Base-by-base conservation (phyloP, 1,284 basidiomycete genomes). In the Microbotryomycetes sp. region DNA sequence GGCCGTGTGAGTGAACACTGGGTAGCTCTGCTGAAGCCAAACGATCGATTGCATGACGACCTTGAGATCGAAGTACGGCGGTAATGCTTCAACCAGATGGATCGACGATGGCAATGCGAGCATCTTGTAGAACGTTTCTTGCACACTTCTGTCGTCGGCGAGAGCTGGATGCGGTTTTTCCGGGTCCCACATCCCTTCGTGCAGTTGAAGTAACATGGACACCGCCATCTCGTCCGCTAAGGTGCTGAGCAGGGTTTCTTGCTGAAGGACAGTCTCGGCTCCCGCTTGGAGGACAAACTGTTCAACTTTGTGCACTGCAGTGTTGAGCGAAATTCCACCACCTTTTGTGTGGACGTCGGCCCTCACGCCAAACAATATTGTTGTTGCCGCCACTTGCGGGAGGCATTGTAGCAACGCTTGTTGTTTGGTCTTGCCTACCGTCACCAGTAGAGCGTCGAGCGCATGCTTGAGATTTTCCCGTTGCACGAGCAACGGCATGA, bases 381-480 rank as follows among this genome's bases (percentile, higher is more conserved):
- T 79, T 51, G 86, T 79, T 60, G 83, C 80, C 65, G 82, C 80
- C 0, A 85, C 87, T 31, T 89, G 84, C 4, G 86, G 82, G 63
- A 91, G 85, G 71, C 86, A 89, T 56, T 81, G 79, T 22, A 75
- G 76, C 54, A 87, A 74, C 5, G 84, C 88, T 7, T 86, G 80
- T 3, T 72, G 69, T 6, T 73, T 60, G 1, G 79, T 76, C 64
- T 81, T 83, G 56, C 82, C 80, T 26, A 84, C 74, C n/a, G 82
- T 79, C 49, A 79, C 79, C 70, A 87, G 89, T 64, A 89, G 84
- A n/a, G 36, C 36, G 36, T 42, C 36, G 12, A 42, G 36, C 36
- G 36, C 36, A 42, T 49, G 49, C 31, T 63, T 60, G 42, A 60
- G 42, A 47, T 29, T 46, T 4, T 66, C 60, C 9, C 29, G 19